Evolutionary conservation across 495 filamentous ascomycete species (phyloP).

Genomic region (Aspergillus wentii): DNA sequence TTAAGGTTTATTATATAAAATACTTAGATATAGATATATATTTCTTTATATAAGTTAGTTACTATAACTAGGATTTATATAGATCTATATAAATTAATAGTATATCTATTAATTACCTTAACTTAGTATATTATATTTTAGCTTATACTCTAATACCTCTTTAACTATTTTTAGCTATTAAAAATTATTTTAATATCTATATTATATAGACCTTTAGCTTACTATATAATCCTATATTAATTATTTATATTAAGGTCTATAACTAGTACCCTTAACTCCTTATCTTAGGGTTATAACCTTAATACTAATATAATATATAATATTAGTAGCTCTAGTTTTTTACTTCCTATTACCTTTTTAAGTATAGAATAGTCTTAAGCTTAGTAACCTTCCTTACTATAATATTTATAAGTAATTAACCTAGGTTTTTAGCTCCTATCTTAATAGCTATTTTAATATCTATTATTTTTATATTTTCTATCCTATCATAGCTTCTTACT

Average conservation of each 20-base stretch:
- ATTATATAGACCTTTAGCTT: background rate
- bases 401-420: background rate
- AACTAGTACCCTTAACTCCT: background rate
- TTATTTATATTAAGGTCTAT: background rate
- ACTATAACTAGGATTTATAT: background rate
- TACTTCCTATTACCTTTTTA: too few species aligned
- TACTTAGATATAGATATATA: background rate
- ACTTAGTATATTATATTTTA: background rate
- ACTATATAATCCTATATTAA: background rate
- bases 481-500: background rate
- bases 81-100: background rate
- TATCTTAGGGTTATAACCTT: slow-evolving; percentile 1
- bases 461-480: background rate
- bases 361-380: too few species aligned
- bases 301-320: slow-evolving; percentile 3
- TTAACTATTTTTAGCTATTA: background rate
- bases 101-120: background rate
- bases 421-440: background rate
- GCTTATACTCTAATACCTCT: background rate
- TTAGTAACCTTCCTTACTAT: background rate
- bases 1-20: background rate
- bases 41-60: background rate
- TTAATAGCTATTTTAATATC: background rate
- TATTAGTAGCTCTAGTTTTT: slow-evolving; percentile 1
- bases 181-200: background rate